Percentiles rank a stretch among this genome's conserved stretches.
Conservation (phyloP, 768 basidiomycete genomes). For the Gelatoporia subvermispora region DNA sequence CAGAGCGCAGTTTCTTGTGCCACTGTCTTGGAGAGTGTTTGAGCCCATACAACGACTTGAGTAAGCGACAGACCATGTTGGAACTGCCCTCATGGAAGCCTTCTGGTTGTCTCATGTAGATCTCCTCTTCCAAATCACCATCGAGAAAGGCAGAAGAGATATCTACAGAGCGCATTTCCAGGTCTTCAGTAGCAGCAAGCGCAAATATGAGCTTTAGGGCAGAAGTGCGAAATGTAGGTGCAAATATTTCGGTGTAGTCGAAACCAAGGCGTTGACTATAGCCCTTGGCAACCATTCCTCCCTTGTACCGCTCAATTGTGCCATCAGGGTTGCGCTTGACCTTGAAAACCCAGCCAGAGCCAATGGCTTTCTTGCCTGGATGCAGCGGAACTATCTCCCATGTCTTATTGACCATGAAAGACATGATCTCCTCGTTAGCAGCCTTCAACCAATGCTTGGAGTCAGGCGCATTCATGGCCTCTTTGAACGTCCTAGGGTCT, state of each 20-base stretch:
- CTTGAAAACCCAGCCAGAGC: conserved; percentile 24
- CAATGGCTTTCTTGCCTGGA: conserved; percentile 10
- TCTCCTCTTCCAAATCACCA: conserved; percentile 22
- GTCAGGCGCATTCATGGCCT: background rate
- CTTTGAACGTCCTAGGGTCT: background rate
- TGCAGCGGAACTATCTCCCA: background rate
- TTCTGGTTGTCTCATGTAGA: conserved; percentile 27
- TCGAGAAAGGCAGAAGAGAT: conserved; percentile 25
- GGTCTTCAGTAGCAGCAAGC: conserved; percentile 8
- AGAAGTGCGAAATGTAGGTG: background rate
- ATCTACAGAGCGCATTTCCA: conserved; percentile 23
- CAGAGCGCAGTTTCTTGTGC: conserved; percentile 33
- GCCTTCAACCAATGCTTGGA: background rate
- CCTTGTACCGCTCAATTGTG: conserved; percentile 24
- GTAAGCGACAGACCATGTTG: conserved; percentile 5
- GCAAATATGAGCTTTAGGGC: conserved; percentile 1
- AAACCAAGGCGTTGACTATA: conserved; percentile 27
- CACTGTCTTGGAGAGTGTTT: conserved; percentile 35
- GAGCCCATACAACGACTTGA: conserved; percentile 38
- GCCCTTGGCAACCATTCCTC: conserved; percentile 36
- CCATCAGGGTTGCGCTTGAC: conserved; percentile 20
- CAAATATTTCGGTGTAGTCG: conserved; percentile 20
- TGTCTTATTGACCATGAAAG: background rate
- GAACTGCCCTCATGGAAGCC: conserved; percentile 16
- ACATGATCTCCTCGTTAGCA: background rate